These are phyloP conservation scores for Leccinum holopus DNA, from an alignment of 1,284 basidiomycete genomes.

Conservation along the genomic window DNA sequence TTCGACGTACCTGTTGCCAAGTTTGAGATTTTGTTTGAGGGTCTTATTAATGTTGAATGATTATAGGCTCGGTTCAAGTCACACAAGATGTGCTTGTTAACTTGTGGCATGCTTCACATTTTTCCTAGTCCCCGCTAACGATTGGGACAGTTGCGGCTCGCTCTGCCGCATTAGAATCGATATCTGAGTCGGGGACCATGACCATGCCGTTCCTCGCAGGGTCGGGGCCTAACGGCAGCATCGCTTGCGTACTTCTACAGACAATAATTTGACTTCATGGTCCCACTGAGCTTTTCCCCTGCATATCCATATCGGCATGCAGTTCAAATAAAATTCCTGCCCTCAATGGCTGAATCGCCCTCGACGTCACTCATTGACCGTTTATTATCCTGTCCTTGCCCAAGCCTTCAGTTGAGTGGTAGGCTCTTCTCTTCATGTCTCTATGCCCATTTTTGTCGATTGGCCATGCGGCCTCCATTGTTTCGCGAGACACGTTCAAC, in stretches of 20 bases:
- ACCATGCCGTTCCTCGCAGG: background rate
- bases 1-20: no score
- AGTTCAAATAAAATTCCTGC: background rate
- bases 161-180: no score
- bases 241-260: background rate
- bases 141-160: no score
- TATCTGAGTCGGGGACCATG: no score
- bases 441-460: background rate
- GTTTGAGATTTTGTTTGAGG: no score
- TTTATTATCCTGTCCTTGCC: background rate
- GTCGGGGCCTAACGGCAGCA: background rate
- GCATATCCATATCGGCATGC: background rate
- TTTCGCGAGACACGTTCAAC: background rate
- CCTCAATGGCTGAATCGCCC: background rate
- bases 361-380: background rate
- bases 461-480: background rate
- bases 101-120: no score
- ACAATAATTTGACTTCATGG: background rate
- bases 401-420: background rate
- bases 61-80: no score
- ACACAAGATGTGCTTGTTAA: no score
- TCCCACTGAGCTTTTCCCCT: background rate
- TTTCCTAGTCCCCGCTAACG: no score
- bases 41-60: no score
- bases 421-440: background rate